A percentile compares a stretch with the other conserved stretches of the same genome.
phyloP scores from a whole-genome alignment of 192 early-diverging fungal species.

The Linnemannia elongata region DNA sequence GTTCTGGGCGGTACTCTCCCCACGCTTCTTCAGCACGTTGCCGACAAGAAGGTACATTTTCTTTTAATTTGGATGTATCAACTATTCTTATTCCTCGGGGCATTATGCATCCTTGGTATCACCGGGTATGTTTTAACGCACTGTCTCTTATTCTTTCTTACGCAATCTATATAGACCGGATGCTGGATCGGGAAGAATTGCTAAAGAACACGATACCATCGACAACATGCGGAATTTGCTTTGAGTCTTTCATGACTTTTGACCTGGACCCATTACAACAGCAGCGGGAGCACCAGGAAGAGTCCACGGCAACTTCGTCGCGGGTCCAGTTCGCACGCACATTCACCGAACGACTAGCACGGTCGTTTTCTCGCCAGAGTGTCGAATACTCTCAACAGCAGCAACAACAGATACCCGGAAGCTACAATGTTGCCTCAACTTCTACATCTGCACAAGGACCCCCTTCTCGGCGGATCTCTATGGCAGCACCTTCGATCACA shows the following conservation, averaged over 20 bases:
- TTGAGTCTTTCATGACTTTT: constrained; percentile 45
- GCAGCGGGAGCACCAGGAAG: neutral
- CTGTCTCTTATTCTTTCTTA: neutral
- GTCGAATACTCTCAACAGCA: neutral
- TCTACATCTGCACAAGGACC: constrained; percentile 2
- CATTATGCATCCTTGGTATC: neutral
- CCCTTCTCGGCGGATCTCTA: neutral
- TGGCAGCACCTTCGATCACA: constrained; percentile 11
- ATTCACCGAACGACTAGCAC: constrained; percentile 37
- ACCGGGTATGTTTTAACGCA: neutral
- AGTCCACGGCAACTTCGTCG: neutral
- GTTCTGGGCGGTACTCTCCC: neutral
- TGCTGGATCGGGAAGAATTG: constrained; percentile 46
- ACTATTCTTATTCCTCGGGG: neutral
- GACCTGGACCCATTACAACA: constrained; percentile 27
- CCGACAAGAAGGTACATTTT: constrained; percentile 40
- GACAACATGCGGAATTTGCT: constrained; percentile 53
- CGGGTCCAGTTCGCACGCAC: constrained; percentile 33
- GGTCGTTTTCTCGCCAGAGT: constrained; percentile 21
- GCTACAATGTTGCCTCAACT: neutral
- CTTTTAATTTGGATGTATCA: neutral
- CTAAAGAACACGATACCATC: constrained; percentile 45
- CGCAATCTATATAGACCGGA: constrained; percentile 21
- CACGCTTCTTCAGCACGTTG: constrained; percentile 20
- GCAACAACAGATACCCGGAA: neutral